Conservation (phyloP, 257 asterid species). For the Rhazya stricta region DNA sequence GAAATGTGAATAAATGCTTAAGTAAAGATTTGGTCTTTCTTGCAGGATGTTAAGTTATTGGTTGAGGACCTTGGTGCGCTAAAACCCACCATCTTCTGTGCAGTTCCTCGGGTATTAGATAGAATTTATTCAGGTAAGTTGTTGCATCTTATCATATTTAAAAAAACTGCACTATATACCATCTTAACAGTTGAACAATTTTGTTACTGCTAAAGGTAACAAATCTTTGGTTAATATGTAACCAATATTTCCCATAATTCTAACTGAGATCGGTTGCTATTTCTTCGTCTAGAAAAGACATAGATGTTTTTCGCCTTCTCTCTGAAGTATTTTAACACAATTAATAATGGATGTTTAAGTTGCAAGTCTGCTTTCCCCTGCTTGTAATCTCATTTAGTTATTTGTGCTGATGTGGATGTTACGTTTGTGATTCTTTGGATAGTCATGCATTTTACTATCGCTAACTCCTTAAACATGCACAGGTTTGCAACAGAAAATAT, state of each 20-base stretch:
- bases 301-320: neutral
- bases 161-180: neutral
- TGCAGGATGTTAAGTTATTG: slow-evolving; percentile 77
- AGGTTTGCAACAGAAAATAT: slow-evolving; percentile 87
- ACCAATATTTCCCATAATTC: neutral
- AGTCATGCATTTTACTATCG: neutral
- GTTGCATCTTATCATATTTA: neutral
- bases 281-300: neutral
- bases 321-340: too few relatives aligned
- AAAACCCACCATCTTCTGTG: slow-evolving; percentile 88
- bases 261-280: neutral
- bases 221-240: neutral
- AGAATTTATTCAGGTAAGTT: slow-evolving; percentile 75
- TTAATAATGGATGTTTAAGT: neutral
- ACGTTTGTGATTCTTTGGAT: neutral
- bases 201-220: neutral
- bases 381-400: neutral
- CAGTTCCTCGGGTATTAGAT: slow-evolving; percentile 94
- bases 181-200: neutral
- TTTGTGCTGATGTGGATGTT: neutral
- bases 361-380: neutral
- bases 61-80: slow-evolving; percentile 82
- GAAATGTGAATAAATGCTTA: slow-evolving; percentile 5
- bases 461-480: slow-evolving; percentile 15
- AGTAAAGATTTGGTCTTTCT: slow-evolving; percentile 10